Percentiles rank a stretch among this genome's conserved stretches.
These are phyloP conservation scores for Letharia columbiana DNA, from an alignment of 495 filamentous ascomycete species.

Conservation along the genomic window DNA sequence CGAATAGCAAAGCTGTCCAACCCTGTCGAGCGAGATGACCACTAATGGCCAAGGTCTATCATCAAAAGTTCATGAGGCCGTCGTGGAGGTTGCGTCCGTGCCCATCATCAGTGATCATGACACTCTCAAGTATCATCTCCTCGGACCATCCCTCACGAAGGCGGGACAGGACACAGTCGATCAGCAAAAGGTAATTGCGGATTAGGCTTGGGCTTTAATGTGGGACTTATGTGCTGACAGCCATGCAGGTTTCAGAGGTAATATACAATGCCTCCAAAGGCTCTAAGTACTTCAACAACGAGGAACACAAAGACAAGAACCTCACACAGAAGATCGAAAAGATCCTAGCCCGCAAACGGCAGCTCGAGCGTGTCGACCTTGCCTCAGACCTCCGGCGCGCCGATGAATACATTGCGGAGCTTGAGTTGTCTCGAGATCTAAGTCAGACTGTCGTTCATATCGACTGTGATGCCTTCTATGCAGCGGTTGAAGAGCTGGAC, in stretches of 20 bases:
- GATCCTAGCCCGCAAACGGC: slow-evolving; percentile 65
- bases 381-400: slow-evolving; percentile 61
- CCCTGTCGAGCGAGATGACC: slow-evolving; percentile 10
- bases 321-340: slow-evolving; percentile 81
- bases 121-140: slow-evolving; percentile 58
- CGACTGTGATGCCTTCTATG: slow-evolving; percentile 98
- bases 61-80: background rate
- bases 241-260: slow-evolving; percentile 71
- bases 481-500: slow-evolving; percentile 88
- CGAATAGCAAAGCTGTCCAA: background rate
- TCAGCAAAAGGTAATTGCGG: slow-evolving; percentile 61
- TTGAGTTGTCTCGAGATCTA: slow-evolving; percentile 75
- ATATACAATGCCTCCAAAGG: slow-evolving; percentile 97
- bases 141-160: slow-evolving; percentile 93
- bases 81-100: background rate
- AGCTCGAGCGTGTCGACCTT: slow-evolving; percentile 69
- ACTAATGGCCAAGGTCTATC: background rate
- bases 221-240: background rate
- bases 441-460: slow-evolving; percentile 80
- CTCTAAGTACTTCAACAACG: slow-evolving; percentile 93
- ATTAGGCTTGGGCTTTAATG: too few species aligned
- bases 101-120: slow-evolving; percentile 32
- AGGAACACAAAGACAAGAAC: slow-evolving; percentile 70
- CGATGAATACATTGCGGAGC: slow-evolving; percentile 71
- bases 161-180: slow-evolving; percentile 91